Evolutionary conservation across 2,329 filamentous ascomycete species (phyloP).

Genomic region (Nigrograna mackinnonii): DNA sequence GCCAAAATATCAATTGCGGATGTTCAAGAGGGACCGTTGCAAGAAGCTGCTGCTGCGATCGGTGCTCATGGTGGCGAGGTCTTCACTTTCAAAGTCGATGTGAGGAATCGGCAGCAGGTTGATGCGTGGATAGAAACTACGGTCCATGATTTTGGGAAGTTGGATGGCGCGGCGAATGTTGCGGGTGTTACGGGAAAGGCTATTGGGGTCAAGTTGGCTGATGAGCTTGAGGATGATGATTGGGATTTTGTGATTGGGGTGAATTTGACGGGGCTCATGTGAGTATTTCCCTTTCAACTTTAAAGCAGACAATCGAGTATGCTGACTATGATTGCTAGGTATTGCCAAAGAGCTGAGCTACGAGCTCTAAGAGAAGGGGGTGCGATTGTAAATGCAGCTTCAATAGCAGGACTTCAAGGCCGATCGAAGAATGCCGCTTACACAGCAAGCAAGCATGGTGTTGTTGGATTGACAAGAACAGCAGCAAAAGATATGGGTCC

Average conservation of each 20-base stretch:
- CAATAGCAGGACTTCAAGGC: conserved; percentile 53
- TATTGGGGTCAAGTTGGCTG: conserved; percentile 11
- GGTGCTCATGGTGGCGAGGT: conserved; percentile 7
- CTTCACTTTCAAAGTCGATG: conserved; percentile 41
- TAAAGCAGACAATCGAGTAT: too few relatives aligned
- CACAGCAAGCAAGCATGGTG: conserved; percentile 40
- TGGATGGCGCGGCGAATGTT: conserved; percentile 46
- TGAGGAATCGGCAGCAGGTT: conserved; percentile 45
- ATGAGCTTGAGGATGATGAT: conserved; percentile 16
- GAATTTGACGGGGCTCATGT: conserved; percentile 44
- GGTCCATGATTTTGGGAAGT: conserved; percentile 34
- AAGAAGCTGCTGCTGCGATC: conserved; percentile 42
- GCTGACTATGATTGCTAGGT: too few relatives aligned
- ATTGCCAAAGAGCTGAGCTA: conserved; percentile 38
- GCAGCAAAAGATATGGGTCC: conserved; percentile 40
- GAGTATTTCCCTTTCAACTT: background rate
- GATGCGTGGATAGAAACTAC: conserved; percentile 42
- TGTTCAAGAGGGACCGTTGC: conserved; percentile 43
- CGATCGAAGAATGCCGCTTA: conserved; percentile 39
- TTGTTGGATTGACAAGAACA: conserved; percentile 41
- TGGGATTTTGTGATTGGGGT: conserved; percentile 27
- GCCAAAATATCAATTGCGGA: conserved; percentile 19
- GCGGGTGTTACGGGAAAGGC: conserved; percentile 32
- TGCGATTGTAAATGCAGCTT: conserved; percentile 13
- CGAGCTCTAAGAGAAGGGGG: conserved; percentile 7